A percentile compares a stretch with the other conserved stretches of the same genome.
phyloP scores from a whole-genome alignment of 345 rosid genomes.

The Excoecaria agallocha region DNA sequence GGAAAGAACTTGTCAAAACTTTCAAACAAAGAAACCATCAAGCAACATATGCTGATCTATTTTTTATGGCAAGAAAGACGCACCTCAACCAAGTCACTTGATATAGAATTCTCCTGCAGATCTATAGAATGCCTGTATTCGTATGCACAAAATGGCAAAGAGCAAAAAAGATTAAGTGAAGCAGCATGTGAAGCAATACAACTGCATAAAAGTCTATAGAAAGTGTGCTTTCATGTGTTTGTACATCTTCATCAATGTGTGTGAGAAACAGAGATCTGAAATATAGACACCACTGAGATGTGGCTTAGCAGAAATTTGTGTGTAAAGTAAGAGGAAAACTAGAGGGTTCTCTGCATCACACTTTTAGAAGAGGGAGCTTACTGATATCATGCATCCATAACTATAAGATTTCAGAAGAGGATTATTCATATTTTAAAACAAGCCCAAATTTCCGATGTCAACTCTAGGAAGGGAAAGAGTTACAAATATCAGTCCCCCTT shows the following conservation, averaged over 20 bases:
- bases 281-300: background rate
- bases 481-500: background rate
- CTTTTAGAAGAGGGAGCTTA: background rate
- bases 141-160: background rate
- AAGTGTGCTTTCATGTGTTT: background rate
- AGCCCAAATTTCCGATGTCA: background rate
- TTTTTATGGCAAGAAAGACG: background rate
- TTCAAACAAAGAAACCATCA: conserved; percentile 1
- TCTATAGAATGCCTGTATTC: conserved; percentile 12
- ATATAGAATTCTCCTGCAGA: background rate
- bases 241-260: background rate
- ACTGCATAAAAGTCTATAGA: background rate
- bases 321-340: background rate
- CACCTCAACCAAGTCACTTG: conserved; percentile 5
- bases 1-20: background rate
- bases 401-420: background rate
- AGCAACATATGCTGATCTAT: background rate
- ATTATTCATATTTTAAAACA: background rate
- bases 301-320: background rate
- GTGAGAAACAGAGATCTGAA: background rate
- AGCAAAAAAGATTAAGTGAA: background rate
- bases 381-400: background rate
- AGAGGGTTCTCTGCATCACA: background rate
- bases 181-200: background rate
- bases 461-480: background rate